phyloP scores from a whole-genome alignment of 1,284 basidiomycete species.

The Trametes polyzona region DNA sequence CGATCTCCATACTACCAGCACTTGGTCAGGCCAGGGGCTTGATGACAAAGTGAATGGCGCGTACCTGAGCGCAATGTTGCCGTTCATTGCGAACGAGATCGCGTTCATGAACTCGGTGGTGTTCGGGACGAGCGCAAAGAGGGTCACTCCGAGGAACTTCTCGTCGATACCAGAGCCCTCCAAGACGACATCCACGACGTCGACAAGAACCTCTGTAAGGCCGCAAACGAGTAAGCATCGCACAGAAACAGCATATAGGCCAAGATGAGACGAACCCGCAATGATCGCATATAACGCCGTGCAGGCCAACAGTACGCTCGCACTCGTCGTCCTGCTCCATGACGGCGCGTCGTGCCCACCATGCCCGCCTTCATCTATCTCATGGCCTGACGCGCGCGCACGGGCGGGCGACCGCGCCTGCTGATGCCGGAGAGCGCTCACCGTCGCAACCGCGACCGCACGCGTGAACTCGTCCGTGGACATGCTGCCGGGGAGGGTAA shows the following conservation, averaged over 20 bases:
- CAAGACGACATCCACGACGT: constrained; percentile 95
- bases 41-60: constrained; percentile 27
- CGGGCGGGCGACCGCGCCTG: constrained; percentile 57
- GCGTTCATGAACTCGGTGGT: constrained; percentile 99
- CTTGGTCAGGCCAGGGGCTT: background rate
- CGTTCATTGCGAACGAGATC: constrained; percentile 98
- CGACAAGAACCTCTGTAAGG: constrained; percentile 83
- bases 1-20: constrained; percentile 93
- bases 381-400: constrained; percentile 37
- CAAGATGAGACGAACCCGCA: constrained; percentile 66
- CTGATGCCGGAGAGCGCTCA: constrained; percentile 81
- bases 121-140: constrained; percentile 98
- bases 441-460: constrained; percentile 89
- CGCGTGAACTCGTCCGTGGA: constrained; percentile 88
- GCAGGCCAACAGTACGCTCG: constrained; percentile 86
- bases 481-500: constrained; percentile 68
- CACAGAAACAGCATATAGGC: background rate
- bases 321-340: constrained; percentile 88
- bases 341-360: constrained; percentile 95
- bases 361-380: constrained; percentile 54
- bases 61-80: constrained; percentile 95
- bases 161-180: constrained; percentile 95
- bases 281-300: constrained; percentile 96
- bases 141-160: constrained; percentile 95
- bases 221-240: background rate